Percentiles rank a stretch among this genome's conserved stretches.
Conservation (phyloP, 2,329 filamentous ascomycete species). For the Aspergillus melleus region DNA sequence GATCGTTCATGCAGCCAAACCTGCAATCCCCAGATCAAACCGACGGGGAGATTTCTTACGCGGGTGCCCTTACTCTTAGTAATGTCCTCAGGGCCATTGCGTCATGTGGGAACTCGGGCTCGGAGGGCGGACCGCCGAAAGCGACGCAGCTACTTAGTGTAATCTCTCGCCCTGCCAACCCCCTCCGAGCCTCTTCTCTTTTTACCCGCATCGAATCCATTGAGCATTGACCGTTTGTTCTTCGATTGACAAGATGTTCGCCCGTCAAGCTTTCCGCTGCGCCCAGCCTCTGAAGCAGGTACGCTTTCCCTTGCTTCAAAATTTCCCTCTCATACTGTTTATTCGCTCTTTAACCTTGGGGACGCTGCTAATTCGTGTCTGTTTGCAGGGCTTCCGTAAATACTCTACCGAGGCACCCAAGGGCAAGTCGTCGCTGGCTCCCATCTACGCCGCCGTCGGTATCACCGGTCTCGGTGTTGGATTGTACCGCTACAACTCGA, state of each 20-base stretch:
- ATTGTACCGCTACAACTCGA: slow-evolving; percentile 51
- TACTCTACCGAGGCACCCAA: slow-evolving; percentile 68
- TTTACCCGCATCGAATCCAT: slow-evolving; percentile 12
- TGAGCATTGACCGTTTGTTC: slow-evolving; percentile 16
- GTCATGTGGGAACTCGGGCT: slow-evolving; percentile 26
- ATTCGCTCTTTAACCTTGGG: neutral
- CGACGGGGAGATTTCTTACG: neutral
- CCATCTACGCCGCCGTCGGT: slow-evolving; percentile 54
- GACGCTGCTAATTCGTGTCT: slow-evolving; percentile 7
- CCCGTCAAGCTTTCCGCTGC: slow-evolving; percentile 64
- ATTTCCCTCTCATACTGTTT: neutral
- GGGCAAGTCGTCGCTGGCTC: slow-evolving; percentile 54
- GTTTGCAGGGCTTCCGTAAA: slow-evolving; percentile 59
- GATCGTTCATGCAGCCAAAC: neutral
- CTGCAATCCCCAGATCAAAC: neutral
- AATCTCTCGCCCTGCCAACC: neutral
- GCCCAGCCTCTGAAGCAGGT: slow-evolving; percentile 67
- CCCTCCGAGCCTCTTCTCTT: slow-evolving; percentile 12
- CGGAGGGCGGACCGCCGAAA: slow-evolving; percentile 12
- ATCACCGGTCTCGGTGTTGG: slow-evolving; percentile 54
- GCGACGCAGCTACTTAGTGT: slow-evolving; percentile 14
- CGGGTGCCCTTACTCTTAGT: slow-evolving; percentile 10
- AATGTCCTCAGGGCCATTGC: slow-evolving; percentile 25
- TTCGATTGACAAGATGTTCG: slow-evolving; percentile 60
- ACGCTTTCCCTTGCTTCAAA: slow-evolving; percentile 30